Evolutionary conservation across 176 grass and related monocot species (phyloP), one percentile per base, ranked within the genome.

Genomic region (Otatea glauca): DNA sequence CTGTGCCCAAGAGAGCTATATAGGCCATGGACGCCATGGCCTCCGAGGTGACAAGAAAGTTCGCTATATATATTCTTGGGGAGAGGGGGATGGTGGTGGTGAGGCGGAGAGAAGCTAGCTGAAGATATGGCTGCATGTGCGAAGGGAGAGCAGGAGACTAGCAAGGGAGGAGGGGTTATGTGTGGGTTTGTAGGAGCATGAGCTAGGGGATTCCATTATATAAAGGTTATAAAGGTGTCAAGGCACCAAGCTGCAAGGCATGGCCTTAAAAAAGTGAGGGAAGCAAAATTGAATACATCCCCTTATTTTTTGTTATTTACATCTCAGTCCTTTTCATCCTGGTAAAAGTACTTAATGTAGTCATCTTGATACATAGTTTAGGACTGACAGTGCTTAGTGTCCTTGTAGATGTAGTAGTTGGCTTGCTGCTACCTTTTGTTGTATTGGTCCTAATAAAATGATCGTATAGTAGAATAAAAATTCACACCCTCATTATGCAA

Each of bases 91-190:
- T 86, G 16, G 68, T 83, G 74, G 84, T 49, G 79, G 84, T 76
- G 84, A 82, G 85, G 29, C 79, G 29, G 38, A 74, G 79, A 86
- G 84, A 86, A 83, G 79, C 84, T 78, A 90, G 67, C 79, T 78
- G 74, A 79, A 90, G 88, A 86, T 90, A 86, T 74, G 84, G 78
- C 54, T 74, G 88, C 88, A 90, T 79, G 84, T 90, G 84, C 27
- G 8, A 35, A 49, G 74, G 68, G 38, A 42, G 18, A 55, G 81
- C 3, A 5, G 76, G 60, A 24, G 41, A 12, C 54, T 83, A 32
- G 80, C 79, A 7, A 60, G 44, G 63, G 45, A 65, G 68, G 51
- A 54, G 80, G 86, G 80, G 78, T 86, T 86, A 59, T 83, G 73
- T 53, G 80, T 87, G 89, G 84, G 84, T 90, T 90, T 79, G 74